Evolutionary conservation across 164 flowering plant genomes (phyloP).

Genomic region (Stephania japonica): DNA sequence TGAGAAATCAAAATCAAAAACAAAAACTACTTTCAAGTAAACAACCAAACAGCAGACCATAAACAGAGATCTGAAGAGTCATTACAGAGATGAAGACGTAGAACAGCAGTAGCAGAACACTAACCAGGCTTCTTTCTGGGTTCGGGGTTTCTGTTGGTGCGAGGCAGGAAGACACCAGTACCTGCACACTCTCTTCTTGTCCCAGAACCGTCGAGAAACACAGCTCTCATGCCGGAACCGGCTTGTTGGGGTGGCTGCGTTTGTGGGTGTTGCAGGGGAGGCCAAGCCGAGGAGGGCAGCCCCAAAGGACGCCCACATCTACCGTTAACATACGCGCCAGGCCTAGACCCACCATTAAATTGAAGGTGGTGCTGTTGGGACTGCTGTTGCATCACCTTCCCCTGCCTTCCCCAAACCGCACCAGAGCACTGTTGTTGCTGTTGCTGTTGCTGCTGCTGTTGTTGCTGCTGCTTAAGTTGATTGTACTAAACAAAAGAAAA

Average conservation of each 20-base stretch:
- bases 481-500: slow-evolving; percentile 31
- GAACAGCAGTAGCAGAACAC: background rate
- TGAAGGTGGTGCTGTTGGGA: slow-evolving; percentile 16
- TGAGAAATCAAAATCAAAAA: slow-evolving; percentile 10
- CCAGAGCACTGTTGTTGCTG: slow-evolving; percentile 28
- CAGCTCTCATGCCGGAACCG: slow-evolving; percentile 48
- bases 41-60: background rate
- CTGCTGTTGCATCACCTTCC: background rate
- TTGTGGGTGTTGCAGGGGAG: slow-evolving; percentile 39
- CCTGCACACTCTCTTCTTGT: slow-evolving; percentile 37
- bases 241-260: slow-evolving; percentile 11
- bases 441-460: slow-evolving; percentile 54
- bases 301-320: slow-evolving; percentile 27
- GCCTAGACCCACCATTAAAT: slow-evolving; percentile 13
- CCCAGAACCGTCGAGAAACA: slow-evolving; percentile 43
- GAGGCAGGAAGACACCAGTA: slow-evolving; percentile 73
- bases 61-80: no score
- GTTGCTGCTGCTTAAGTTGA: slow-evolving; percentile 42
- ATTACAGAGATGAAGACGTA: background rate
- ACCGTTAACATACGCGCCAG: slow-evolving; percentile 4
- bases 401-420: slow-evolving; percentile 25
- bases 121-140: slow-evolving; percentile 50
- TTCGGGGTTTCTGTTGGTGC: slow-evolving; percentile 29
- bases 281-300: slow-evolving; percentile 54
- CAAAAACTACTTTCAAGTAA: background rate